Conservation (phyloP, 1,139 yeast species). For the Hanseniaspora uvarum region DNA sequence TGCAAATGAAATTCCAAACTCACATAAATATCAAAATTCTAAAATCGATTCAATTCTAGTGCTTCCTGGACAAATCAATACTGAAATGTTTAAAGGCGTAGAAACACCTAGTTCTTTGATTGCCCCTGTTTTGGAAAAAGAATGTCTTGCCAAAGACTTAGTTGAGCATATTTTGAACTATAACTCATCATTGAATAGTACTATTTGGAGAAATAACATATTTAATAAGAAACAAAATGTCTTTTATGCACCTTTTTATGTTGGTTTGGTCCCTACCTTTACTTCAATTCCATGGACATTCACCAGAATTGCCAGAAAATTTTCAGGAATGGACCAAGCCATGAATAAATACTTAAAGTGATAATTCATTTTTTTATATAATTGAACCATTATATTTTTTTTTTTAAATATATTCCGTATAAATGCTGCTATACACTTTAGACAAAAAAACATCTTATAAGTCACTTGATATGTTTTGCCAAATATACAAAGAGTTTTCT, state of each 20-base stretch:
- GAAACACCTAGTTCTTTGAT: conserved; percentile 57
- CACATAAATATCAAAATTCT: conserved; percentile 40
- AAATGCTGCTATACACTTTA: neutral
- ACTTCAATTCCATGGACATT: conserved; percentile 67
- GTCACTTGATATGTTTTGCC: neutral
- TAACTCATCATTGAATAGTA: conserved; percentile 44
- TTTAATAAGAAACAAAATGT: neutral
- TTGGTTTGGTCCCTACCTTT: conserved; percentile 58
- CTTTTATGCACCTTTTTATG: conserved; percentile 54
- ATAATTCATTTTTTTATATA: neutral
- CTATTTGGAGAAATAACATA: conserved; percentile 2
- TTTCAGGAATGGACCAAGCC: conserved; percentile 27
- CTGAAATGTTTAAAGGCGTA: conserved; percentile 62
- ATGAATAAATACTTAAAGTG: conserved; percentile 20
- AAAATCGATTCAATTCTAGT: conserved; percentile 53
- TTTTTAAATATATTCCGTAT: neutral
- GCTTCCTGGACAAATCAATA: conserved; percentile 78
- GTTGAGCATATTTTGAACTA: conserved; percentile 52
- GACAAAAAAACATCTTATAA: neutral
- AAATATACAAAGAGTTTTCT: neutral
- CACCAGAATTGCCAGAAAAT: conserved; percentile 29
- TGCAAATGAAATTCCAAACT: neutral
- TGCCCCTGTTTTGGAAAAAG: conserved; percentile 75
- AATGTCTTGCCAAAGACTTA: conserved; percentile 49
- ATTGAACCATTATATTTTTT: neutral